Base-by-base conservation (phyloP, 1,284 basidiomycete species). In the Wallemia mellicola region DNA sequence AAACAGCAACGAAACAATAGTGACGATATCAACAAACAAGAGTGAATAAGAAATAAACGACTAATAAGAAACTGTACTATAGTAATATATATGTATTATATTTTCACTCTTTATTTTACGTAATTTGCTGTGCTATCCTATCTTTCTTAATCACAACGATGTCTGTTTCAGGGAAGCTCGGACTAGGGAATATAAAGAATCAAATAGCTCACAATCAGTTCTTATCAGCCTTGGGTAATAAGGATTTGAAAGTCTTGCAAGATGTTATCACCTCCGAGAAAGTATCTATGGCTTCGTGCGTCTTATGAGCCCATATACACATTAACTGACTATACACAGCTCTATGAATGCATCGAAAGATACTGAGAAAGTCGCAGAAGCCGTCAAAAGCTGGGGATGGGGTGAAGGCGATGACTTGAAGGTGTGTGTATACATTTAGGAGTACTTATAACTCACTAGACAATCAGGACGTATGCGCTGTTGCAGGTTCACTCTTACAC, bases 261-360 rank as follows among this genome's bases (percentile, higher is more conserved):
- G 86, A 89, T 66, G 74, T 92, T 63, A 95, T 95, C 63, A 82
- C 79, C 1, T 76, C 82, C 0, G 89, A 95, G 71, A 95, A 95
- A 72, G 72, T 76, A 2, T 82, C 91, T 17, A 73, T 92, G 55
- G 73, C 76, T 59, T 77, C 80, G 77, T 83, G 72, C 62, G 80
- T 24, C 48, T 27, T 28, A 33, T 22, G 9, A 25, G 48, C 33
- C 24, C 28, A 24, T 59, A 17, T 17, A 19, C 57, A 61, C 54
- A 28, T 59, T 64, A 83, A 82, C 30, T 62, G 80, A 30, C 79
- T 82, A 68, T 81, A 74, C 67, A 75, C 81, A 25, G 80, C 76
- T 58, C 66, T 69, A 48, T 48, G 38, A 7, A 48, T n/a, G 38
- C 38, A 48, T 11, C 38, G 14, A 48, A 5, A 2, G 83, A 87